These are phyloP conservation scores for Somion occarium DNA, from an alignment of 1,284 basidiomycete genomes.

Conservation along the genomic window DNA sequence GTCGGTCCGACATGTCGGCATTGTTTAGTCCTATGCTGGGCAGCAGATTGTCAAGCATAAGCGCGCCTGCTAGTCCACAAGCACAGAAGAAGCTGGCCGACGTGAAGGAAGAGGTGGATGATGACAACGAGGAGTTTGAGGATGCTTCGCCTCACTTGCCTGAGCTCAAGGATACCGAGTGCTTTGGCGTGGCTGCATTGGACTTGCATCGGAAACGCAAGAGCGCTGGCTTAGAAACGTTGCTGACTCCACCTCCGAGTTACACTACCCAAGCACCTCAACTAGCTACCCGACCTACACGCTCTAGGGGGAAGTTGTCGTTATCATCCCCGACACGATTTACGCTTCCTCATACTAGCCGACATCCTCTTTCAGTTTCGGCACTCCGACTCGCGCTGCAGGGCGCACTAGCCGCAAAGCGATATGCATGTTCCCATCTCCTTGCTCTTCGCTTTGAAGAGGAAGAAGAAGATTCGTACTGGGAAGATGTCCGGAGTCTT, in stretches of 20 bases:
- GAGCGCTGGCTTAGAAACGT: constrained; percentile 42
- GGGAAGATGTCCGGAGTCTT: constrained; percentile 75
- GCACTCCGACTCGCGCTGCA: constrained; percentile 57
- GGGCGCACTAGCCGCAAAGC: constrained; percentile 59
- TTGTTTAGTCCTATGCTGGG: constrained; percentile 33
- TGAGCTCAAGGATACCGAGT: constrained; percentile 17
- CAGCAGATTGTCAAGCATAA: constrained; percentile 24
- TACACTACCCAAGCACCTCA: constrained; percentile 15
- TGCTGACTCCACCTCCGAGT: constrained; percentile 25
- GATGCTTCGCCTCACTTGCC: constrained; percentile 9
- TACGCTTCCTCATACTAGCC: constrained; percentile 52
- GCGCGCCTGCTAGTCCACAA: constrained; percentile 47
- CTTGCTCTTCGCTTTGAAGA: constrained; percentile 63
- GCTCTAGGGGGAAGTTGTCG: constrained; percentile 16
- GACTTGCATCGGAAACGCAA: constrained; percentile 50
- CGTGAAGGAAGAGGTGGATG: constrained; percentile 33
- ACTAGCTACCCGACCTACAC: constrained; percentile 10
- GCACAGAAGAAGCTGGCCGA: constrained; percentile 26
- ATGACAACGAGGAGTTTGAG: constrained; percentile 13
- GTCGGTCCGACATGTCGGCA: constrained; percentile 48
- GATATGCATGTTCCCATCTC: constrained; percentile 72
- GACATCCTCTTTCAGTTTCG: constrained; percentile 62
- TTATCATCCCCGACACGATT: constrained; percentile 36
- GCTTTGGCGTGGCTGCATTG: constrained; percentile 59
- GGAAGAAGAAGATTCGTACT: constrained; percentile 60